phyloP scores from a whole-genome alignment of 1,284 basidiomycete species.

The Leccinum griseonigrum region DNA sequence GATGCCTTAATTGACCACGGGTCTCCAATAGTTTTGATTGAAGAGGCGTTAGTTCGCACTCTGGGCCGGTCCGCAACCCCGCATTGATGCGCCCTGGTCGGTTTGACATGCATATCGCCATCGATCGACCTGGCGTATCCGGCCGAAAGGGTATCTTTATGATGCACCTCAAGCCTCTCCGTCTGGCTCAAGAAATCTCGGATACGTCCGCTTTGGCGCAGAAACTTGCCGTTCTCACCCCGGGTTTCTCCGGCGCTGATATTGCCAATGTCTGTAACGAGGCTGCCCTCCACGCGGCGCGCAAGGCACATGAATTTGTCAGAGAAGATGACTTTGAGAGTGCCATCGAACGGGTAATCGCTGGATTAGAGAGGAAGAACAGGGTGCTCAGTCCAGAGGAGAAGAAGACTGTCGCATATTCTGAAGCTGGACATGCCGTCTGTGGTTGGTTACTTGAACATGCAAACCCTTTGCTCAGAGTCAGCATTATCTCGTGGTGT shows the following conservation, averaged over 20 bases:
- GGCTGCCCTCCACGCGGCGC: conserved; percentile 93
- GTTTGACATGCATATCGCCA: conserved; percentile 96
- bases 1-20: background rate
- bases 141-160: conserved; percentile 93
- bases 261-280: conserved; percentile 99
- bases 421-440: conserved; percentile 98
- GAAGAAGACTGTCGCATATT: conserved; percentile 99
- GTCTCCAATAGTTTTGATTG: background rate
- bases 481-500: conserved; percentile 98
- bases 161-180: conserved; percentile 90
- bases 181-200: conserved; percentile 59
- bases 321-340: conserved; percentile 91
- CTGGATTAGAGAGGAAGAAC: conserved; percentile 94
- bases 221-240: conserved; percentile 94
- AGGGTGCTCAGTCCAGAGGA: conserved; percentile 92
- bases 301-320: conserved; percentile 78
- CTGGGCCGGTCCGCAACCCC: conserved; percentile 72
- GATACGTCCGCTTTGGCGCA: conserved; percentile 71
- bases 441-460: conserved; percentile 99
- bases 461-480: conserved; percentile 95
- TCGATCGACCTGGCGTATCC: conserved; percentile 93
- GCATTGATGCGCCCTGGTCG: conserved; percentile 96
- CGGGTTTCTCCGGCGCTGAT: conserved; percentile 98
- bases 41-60: background rate
- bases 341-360: conserved; percentile 97